phyloP scores from a whole-genome alignment of 352 stramenopile species.

The Globisporangium cylindrosporum region DNA sequence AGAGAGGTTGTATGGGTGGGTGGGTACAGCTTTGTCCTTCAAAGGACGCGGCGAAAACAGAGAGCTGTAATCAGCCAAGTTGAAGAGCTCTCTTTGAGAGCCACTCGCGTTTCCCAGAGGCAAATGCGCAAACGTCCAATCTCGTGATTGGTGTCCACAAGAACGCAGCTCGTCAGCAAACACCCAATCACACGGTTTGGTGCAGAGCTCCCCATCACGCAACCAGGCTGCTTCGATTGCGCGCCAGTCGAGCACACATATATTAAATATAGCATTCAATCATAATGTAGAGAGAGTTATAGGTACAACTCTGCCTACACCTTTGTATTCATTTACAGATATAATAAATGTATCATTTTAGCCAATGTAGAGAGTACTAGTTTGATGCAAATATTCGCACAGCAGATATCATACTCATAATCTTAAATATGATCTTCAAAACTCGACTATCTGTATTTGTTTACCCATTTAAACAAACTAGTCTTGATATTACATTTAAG shows the following conservation, averaged over 20 bases:
- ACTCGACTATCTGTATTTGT: neutral
- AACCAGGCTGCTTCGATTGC: neutral
- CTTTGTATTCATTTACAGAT: no score
- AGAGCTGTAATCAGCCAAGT: neutral
- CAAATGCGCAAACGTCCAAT: constrained; percentile 23
- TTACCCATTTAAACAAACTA: neutral
- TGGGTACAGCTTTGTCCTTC: neutral
- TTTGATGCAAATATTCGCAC: neutral
- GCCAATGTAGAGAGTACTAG: no score
- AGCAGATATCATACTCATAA: neutral
- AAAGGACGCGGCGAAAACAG: neutral
- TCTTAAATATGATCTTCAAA: neutral
- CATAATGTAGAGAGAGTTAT: no score
- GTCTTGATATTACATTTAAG: neutral
- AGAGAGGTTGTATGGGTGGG: neutral
- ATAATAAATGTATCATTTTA: no score
- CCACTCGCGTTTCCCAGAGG: neutral
- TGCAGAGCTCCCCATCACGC: neutral
- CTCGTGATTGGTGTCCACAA: constrained; percentile 1
- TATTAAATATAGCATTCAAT: neutral
- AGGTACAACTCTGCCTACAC: no score
- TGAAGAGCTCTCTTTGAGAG: constrained; percentile 1
- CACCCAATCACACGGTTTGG: constrained; percentile 10
- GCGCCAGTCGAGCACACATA: no score
- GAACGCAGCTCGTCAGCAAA: neutral